Evolutionary conservation across 2,329 filamentous ascomycete genomes (phyloP).

Genomic region (Teratosphaeria pseudoeucalypti): DNA sequence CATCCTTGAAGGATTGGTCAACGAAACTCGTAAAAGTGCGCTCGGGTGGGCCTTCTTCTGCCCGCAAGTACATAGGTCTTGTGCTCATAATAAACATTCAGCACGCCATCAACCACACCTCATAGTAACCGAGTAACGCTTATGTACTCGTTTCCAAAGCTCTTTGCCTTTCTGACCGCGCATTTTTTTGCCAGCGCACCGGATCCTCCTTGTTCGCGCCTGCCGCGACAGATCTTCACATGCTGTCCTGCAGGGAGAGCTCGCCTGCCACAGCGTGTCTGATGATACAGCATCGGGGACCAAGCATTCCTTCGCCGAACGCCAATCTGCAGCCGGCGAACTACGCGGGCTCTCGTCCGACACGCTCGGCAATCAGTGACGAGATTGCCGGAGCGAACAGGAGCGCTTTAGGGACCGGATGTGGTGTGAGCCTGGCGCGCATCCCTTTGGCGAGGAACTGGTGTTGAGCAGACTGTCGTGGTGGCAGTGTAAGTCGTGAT

Average conservation of each 20-base stretch:
- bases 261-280: background rate
- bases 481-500: background rate
- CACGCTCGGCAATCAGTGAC: background rate
- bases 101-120: background rate
- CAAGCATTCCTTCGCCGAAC: background rate
- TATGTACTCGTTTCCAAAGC: background rate
- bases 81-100: background rate
- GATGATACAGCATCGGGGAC: background rate
- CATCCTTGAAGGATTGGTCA: background rate
- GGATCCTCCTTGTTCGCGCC: background rate
- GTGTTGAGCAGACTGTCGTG: background rate
- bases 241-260: background rate
- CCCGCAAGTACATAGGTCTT: background rate
- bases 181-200: background rate
- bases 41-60: no score
- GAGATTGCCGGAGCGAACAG: background rate
- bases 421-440: background rate
- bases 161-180: background rate
- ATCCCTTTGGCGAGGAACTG: background rate
- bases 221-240: background rate
- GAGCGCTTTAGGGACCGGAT: background rate
- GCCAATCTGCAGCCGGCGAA: background rate
- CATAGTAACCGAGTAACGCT: background rate
- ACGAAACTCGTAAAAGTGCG: no score
- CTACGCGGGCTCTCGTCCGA: background rate